Evolutionary conservation across 2,329 filamentous ascomycete genomes (phyloP).

Genomic region (Exserohilum turcica): DNA sequence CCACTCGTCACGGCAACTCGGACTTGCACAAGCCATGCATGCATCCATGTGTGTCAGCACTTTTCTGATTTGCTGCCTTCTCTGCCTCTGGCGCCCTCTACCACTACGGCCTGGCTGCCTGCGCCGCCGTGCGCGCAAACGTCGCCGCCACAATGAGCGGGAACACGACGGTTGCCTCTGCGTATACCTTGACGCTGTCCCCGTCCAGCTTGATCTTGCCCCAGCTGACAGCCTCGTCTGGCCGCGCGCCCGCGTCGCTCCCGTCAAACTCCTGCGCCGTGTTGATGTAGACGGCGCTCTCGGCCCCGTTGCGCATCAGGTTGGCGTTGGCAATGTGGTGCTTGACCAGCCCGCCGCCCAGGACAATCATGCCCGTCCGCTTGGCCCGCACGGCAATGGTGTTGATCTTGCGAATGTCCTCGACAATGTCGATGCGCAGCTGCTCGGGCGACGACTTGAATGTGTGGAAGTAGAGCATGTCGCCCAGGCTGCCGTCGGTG

Average conservation of each 20-base stretch:
- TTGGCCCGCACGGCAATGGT: conserved; percentile 87
- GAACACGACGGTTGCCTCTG: conserved; percentile 70
- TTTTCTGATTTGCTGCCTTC: background rate
- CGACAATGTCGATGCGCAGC: conserved; percentile 86
- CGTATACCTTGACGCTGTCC: conserved; percentile 83
- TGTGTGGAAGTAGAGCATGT: conserved; percentile 99
- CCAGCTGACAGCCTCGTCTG: conserved; percentile 97
- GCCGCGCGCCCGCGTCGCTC: conserved; percentile 90
- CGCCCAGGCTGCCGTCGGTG: conserved; percentile 91
- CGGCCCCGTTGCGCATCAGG: conserved; percentile 95
- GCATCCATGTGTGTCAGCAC: background rate
- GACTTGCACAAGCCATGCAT: background rate
- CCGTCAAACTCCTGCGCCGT: conserved; percentile 97
- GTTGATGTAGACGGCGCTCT: conserved; percentile 97
- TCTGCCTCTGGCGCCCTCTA: no score
- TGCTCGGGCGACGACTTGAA: conserved; percentile 85
- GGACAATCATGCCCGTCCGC: conserved; percentile 89
- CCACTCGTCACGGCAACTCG: background rate
- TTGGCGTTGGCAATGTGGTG: conserved; percentile 98
- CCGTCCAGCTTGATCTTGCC: conserved; percentile 94
- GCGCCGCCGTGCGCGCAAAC: conserved; percentile 56
- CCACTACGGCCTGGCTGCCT: conserved; percentile 5
- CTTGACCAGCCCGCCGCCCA: conserved; percentile 94
- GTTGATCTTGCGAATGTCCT: conserved; percentile 92
- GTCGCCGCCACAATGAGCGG: conserved; percentile 70